Evolutionary conservation across 768 basidiomycete genomes (phyloP).

Genomic region (Coprinopsis strossmayeri): DNA sequence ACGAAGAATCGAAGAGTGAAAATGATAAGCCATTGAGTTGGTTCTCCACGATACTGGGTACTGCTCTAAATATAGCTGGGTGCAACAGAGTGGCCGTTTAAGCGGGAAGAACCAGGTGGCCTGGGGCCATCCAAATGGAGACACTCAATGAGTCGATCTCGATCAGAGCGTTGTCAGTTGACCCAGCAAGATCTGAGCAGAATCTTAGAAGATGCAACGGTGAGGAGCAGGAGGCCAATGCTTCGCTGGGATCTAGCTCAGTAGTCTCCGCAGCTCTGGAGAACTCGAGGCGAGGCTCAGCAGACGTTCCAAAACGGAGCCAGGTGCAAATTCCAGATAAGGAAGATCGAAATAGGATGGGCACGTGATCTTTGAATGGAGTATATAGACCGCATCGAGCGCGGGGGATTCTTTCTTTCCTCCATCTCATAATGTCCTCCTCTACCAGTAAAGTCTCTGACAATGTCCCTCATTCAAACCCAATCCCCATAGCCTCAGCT

Average conservation of each 20-base stretch:
- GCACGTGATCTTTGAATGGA: constrained; percentile 13
- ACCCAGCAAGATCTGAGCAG: neutral
- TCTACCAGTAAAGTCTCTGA: constrained; percentile 25
- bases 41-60: no score
- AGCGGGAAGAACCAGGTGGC: neutral
- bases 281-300: neutral
- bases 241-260: neutral
- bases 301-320: no score
- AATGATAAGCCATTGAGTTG: neutral
- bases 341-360: neutral
- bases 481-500: constrained; percentile 49
- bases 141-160: neutral
- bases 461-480: constrained; percentile 45
- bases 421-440: constrained; percentile 23
- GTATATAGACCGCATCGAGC: neutral
- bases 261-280: neutral
- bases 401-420: constrained; percentile 8
- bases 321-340: neutral
- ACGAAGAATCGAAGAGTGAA: neutral
- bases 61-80: neutral
- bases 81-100: neutral
- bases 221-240: neutral
- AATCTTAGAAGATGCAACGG: neutral
- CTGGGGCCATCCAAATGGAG: neutral
- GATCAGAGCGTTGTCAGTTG: neutral